Conservation (phyloP, 2,329 filamentous ascomycete species). For the Dothideomycetes sp. region DNA sequence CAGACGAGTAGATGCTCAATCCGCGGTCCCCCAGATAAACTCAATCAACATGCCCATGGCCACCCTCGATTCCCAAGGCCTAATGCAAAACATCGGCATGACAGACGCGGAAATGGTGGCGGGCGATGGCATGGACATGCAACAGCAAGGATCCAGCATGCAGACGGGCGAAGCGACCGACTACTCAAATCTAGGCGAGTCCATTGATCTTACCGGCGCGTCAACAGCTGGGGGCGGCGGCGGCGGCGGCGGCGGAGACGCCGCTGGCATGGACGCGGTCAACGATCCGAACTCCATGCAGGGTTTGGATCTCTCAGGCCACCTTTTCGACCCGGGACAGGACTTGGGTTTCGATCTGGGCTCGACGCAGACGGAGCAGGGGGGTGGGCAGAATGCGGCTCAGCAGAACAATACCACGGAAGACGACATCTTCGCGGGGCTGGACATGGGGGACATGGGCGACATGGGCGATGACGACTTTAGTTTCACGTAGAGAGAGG, state of each 20-base stretch:
- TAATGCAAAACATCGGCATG: slow-evolving; percentile 24
- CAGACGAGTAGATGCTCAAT: slow-evolving; percentile 21
- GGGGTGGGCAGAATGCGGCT: slow-evolving; percentile 14
- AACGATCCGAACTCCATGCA: slow-evolving; percentile 13
- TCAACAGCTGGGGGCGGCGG: not conserved
- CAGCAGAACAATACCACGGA: slow-evolving; percentile 22
- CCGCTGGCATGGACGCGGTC: slow-evolving; percentile 1
- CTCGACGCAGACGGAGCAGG: slow-evolving; percentile 14
- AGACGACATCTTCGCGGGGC: slow-evolving; percentile 31
- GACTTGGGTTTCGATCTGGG: slow-evolving; percentile 17
- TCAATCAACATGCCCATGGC: slow-evolving; percentile 26
- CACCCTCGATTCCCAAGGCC: slow-evolving; percentile 17
- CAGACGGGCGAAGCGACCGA: slow-evolving; percentile 2
- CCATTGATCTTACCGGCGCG: slow-evolving; percentile 10
- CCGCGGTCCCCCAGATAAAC: slow-evolving; percentile 47
- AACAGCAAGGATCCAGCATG: not conserved
- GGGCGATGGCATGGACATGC: not conserved
- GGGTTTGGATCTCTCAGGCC: slow-evolving; percentile 6
- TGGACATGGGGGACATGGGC: slow-evolving; percentile 20
- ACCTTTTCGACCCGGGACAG: slow-evolving; percentile 9
- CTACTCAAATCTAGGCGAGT: slow-evolving; percentile 3
- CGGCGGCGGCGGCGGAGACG: not conserved
- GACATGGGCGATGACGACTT: slow-evolving; percentile 22
- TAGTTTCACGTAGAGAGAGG: slow-evolving; percentile 13
- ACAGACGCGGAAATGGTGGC: slow-evolving; percentile 4